Base-by-base conservation (phyloP, 192 early-diverging fungal genomes). In the Mortierella claussenii region DNA sequence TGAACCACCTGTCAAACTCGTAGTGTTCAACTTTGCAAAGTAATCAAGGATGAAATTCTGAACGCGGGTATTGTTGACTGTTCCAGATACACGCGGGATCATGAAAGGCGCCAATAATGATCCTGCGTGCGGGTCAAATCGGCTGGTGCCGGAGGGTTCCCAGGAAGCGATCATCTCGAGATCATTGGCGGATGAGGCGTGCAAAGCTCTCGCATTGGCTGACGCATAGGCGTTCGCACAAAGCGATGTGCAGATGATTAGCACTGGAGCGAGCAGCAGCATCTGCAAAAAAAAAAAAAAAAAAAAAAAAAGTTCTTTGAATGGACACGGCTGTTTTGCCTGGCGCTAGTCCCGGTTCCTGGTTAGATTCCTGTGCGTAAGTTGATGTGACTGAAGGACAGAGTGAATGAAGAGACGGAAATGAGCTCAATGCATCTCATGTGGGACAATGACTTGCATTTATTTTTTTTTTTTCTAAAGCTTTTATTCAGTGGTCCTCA, bases 81-180 rank as follows among this genome's bases (percentile, higher is more conserved):
- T 91, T 28, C 94, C 94, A 43, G 92, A 86, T 24, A 93, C 88
- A n/a, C 96, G 83, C 27, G 90, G 86, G 15, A 95, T 84, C 23
- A 97, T 83, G 4, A 97, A 70, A 7, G 93, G 92, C 2, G 85
- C 65, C 3, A 96, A 65, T 17, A 91, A 73, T 18, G 84, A 79
- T 15, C 92, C 91, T 2, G 56, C 67, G 18, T 49, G 23, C 0
- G 73, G 73, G 47, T 76, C 24, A 52, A 76, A 76, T 4, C 73
- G 64, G 28, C 34, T 23, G 0, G 58, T 32, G 28, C 67, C 65
- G 26, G 73, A 62, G 1, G 73, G 63, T 40, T 42, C 59, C 51
- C 64, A 67, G 9, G 63, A 50, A 15, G 56, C 56, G 47, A 76
- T 76, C 64, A 66, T 55, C 28, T 67, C 64, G 1, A 76, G 51